phyloP scores from a whole-genome alignment of 306 rosid species.

The Hylodesmum podocarpum region DNA sequence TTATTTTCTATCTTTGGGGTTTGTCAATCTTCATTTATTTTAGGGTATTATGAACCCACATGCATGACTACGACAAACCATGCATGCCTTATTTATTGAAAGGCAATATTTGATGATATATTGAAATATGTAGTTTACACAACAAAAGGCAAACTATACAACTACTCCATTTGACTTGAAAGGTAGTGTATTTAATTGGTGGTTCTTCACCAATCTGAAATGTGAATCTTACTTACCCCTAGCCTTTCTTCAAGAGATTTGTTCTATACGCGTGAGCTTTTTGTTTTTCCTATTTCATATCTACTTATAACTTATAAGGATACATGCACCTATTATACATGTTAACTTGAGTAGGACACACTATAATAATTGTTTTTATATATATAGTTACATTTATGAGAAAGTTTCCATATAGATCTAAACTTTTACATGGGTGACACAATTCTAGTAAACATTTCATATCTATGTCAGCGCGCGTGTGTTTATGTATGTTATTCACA shows the following conservation, averaged over 20 bases:
- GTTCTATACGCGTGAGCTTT: not conserved
- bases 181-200: not conserved
- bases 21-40: conserved; percentile 42
- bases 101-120: conserved; percentile 18
- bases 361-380: too few species aligned
- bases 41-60: conserved; percentile 34
- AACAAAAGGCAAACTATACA: conserved; percentile 8
- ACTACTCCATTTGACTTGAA: conserved; percentile 16
- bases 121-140: conserved; percentile 10
- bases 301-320: not conserved
- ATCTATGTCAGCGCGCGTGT: too few species aligned
- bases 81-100: conserved; percentile 33
- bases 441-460: too few species aligned
- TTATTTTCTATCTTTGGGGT: conserved; percentile 1
- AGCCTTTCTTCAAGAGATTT: not conserved
- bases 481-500: too few species aligned
- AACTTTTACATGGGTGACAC: too few species aligned
- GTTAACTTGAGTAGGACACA: too few species aligned
- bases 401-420: too few species aligned
- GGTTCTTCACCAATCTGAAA: not conserved
- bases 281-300: not conserved
- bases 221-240: not conserved
- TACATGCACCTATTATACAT: not conserved
- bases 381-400: too few species aligned
- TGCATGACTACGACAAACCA: conserved; percentile 43